phyloP scores from a whole-genome alignment of 2,329 filamentous ascomycete species.

The Colletotrichum simmondsii region DNA sequence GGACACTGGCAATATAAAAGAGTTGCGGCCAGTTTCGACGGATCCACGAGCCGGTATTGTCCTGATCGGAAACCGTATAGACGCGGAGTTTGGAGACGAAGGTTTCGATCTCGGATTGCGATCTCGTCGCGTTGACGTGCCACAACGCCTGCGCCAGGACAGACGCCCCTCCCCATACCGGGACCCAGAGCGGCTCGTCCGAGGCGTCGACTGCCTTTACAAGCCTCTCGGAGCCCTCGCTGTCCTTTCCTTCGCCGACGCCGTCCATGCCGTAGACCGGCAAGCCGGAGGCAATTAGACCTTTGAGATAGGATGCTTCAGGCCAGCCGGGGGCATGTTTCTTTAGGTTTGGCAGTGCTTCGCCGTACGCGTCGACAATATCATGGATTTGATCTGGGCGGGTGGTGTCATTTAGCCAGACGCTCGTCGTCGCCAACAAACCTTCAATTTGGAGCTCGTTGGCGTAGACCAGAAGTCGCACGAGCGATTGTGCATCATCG shows the following conservation, averaged over 20 bases:
- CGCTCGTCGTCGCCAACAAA: slow-evolving; percentile 48
- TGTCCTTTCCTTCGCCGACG: slow-evolving; percentile 40
- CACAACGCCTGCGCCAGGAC: slow-evolving; percentile 58
- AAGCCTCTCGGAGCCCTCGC: slow-evolving; percentile 46
- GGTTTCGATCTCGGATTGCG: slow-evolving; percentile 40
- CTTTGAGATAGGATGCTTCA: not conserved
- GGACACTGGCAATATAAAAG: slow-evolving; percentile 60
- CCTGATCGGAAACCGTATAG: slow-evolving; percentile 64
- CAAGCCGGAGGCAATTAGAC: slow-evolving; percentile 5
- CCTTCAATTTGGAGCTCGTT: slow-evolving; percentile 51
- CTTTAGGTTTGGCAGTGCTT: slow-evolving; percentile 49
- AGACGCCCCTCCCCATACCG: slow-evolving; percentile 62
- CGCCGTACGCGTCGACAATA: slow-evolving; percentile 48
- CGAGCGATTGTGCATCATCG: slow-evolving; percentile 48
- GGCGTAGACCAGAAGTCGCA: slow-evolving; percentile 48
- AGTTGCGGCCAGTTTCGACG: slow-evolving; percentile 60
- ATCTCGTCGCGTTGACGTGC: slow-evolving; percentile 47
- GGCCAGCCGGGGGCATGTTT: slow-evolving; percentile 4
- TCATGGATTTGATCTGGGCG: slow-evolving; percentile 46
- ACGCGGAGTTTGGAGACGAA: slow-evolving; percentile 54
- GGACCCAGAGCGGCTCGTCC: slow-evolving; percentile 56
- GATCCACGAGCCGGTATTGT: slow-evolving; percentile 62
- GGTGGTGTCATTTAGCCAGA: slow-evolving; percentile 46
- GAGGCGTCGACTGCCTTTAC: slow-evolving; percentile 50
- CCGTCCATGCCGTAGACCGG: slow-evolving; percentile 16